These are phyloP conservation scores for Heteromeles arbutifolia DNA, from an alignment of 306 rosid species.

Conservation along the genomic window DNA sequence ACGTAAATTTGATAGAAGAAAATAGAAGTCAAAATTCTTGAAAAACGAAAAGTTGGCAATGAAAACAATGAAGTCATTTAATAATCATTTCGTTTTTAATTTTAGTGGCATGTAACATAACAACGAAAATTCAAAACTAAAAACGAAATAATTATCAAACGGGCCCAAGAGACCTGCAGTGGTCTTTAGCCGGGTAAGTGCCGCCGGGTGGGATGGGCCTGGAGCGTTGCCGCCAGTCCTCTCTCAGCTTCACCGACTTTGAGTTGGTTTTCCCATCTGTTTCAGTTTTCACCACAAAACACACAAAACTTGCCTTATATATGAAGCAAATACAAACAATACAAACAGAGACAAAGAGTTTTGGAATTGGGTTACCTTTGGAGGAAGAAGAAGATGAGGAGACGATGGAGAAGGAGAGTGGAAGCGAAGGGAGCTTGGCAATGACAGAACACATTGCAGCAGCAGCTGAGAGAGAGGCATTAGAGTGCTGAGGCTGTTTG, in stretches of 20 bases:
- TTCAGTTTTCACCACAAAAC: neutral
- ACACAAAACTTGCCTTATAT: neutral
- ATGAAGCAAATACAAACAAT: neutral
- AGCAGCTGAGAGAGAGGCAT: neutral
- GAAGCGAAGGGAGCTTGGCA: constrained; percentile 45
- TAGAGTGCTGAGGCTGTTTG: neutral
- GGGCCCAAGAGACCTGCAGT: constrained; percentile 59
- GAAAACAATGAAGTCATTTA: neutral
- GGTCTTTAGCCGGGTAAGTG: constrained; percentile 90
- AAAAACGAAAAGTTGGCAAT: neutral
- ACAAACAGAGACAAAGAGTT: neutral
- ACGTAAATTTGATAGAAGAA: neutral
- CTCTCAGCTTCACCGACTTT: constrained; percentile 45
- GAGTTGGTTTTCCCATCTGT: constrained; percentile 41
- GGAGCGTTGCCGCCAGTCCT: constrained; percentile 84
- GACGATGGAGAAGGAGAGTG: constrained; percentile 31
- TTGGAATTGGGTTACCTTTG: constrained; percentile 30
- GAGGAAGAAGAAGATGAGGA: constrained; percentile 48
- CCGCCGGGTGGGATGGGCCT: constrained; percentile 88
- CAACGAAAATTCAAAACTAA: no score
- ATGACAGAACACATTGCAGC: constrained; percentile 40
- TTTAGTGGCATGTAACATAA: no score
- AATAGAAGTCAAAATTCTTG: neutral
- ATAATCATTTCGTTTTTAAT: no score
- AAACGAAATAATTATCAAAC: no score